Percentiles rank a stretch among this genome's conserved stretches.
Evolutionary conservation across 352 stramenopile species (phyloP).

Genomic region (Phytophthora tentaculata): DNA sequence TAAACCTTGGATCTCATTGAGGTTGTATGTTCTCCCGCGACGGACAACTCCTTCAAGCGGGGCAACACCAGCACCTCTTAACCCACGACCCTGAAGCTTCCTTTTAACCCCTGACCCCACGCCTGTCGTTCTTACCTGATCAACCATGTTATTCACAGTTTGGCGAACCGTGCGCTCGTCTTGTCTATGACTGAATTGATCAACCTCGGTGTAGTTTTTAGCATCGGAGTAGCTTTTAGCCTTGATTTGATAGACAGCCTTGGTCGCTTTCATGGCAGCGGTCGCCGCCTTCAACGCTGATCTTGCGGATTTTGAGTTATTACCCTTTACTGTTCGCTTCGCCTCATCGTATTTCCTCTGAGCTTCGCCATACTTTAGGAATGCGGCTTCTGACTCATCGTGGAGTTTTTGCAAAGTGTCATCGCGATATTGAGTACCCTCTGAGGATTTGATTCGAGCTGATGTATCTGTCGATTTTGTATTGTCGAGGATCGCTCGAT

Average conservation of each 20-base stretch:
- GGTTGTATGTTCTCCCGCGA: constrained; percentile 14
- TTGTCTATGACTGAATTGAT: background rate
- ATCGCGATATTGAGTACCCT: constrained; percentile 18
- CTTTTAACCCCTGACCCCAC: background rate
- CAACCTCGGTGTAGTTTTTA: too few species aligned
- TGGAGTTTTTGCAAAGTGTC: constrained; percentile 22
- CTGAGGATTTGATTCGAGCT: constrained; percentile 24
- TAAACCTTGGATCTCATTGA: background rate
- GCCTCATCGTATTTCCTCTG: constrained; percentile 10
- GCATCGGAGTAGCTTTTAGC: too few species aligned
- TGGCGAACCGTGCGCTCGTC: constrained; percentile 11
- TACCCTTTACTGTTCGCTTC: background rate
- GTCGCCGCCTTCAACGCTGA: constrained; percentile 3
- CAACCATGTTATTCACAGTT: constrained; percentile 23
- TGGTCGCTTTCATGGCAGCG: background rate
- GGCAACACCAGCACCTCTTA: constrained; percentile 17
- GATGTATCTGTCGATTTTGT: constrained; percentile 28
- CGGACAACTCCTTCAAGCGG: constrained; percentile 14
- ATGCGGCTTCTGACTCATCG: constrained; percentile 25
- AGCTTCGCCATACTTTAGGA: constrained; percentile 21
- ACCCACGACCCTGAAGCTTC: constrained; percentile 1
- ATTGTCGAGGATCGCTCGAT: constrained; percentile 18
- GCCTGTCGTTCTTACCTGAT: background rate
- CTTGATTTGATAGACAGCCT: constrained; percentile 20
- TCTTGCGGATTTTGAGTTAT: background rate